Conservation (phyloP, 352 stramenopile species). For the Pythium dissotocum region DNA sequence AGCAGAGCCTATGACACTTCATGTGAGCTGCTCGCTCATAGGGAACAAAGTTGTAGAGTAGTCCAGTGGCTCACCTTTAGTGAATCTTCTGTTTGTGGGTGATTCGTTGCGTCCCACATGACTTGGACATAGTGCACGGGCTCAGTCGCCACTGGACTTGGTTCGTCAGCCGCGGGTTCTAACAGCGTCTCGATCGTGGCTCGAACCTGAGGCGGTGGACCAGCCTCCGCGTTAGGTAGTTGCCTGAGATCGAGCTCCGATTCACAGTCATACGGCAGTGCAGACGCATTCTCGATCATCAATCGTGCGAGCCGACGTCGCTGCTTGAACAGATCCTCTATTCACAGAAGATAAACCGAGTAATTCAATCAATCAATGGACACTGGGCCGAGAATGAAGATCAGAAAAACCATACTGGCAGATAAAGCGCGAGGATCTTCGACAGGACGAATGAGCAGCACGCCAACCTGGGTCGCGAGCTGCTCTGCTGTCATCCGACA, state of each 20-base stretch:
- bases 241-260: background rate
- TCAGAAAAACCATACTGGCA: conserved; percentile 34
- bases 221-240: background rate
- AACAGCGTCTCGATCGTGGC: background rate
- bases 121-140: conserved; percentile 40
- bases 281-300: conserved; percentile 48
- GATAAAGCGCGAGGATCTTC: conserved; percentile 30
- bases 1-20: conserved; percentile 7
- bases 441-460: conserved; percentile 42
- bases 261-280: conserved; percentile 40
- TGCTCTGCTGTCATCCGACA: conserved; percentile 45
- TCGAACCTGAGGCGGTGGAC: background rate
- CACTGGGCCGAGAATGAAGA: background rate
- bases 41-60: background rate
- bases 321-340: conserved; percentile 33
- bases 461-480: conserved; percentile 42
- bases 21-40: background rate
- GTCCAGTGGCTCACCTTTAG: conserved; percentile 28
- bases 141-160: background rate
- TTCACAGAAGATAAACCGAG: background rate
- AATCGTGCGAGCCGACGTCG: conserved; percentile 44
- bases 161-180: too few species aligned
- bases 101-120: conserved; percentile 33
- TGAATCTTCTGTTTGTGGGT: conserved; percentile 25
- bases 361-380: background rate